A percentile compares a stretch with the other conserved stretches of the same genome.
Evolutionary conservation across 306 rosid genomes (phyloP).

Genomic region (Spatholobus suberectus): DNA sequence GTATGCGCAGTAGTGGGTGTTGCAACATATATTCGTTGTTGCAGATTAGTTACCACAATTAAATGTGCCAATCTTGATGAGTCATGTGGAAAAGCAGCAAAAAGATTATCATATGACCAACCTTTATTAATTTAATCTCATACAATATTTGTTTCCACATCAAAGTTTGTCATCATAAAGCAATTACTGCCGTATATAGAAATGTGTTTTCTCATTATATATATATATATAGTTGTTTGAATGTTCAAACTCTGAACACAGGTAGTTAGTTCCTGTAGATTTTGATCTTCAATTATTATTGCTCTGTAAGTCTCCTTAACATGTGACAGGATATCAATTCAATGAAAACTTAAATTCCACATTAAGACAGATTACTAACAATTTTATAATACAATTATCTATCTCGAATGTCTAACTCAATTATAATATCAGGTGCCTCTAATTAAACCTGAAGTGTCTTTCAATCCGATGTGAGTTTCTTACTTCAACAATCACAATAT

Average conservation of each 20-base stretch:
- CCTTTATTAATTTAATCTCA: too few species aligned
- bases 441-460: not conserved
- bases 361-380: not conserved
- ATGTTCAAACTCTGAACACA: not conserved
- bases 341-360: not conserved
- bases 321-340: not conserved
- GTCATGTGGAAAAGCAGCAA: not conserved
- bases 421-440: slow-evolving; percentile 28
- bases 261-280: not conserved
- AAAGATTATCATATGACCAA: too few species aligned
- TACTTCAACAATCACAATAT: slow-evolving; percentile 25
- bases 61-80: not conserved
- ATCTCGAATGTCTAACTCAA: not conserved
- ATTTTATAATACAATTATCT: not conserved
- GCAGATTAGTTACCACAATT: not conserved
- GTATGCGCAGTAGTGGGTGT: not conserved
- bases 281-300: not conserved
- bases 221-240: not conserved
- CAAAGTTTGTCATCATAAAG: not conserved
- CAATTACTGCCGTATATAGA: not conserved
- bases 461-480: not conserved
- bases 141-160: not conserved
- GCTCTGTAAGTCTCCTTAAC: not conserved
- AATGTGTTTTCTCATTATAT: not conserved
- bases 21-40: not conserved